phyloP scores from a whole-genome alignment of 2,329 filamentous ascomycete species.

The Pseudogymnoascus sp. region DNA sequence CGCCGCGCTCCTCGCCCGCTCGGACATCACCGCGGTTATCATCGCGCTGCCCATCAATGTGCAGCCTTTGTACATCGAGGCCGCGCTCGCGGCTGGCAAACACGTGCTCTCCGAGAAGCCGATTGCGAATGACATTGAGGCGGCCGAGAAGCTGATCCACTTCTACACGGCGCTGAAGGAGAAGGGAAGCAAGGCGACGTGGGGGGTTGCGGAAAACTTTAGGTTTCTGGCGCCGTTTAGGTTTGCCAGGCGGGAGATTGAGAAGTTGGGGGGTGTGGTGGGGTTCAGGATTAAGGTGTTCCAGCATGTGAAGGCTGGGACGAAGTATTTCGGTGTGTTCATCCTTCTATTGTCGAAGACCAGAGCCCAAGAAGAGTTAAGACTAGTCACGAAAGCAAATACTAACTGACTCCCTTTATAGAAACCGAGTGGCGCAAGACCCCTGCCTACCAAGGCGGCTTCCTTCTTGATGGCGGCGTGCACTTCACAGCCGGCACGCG shows the following conservation, averaged over 20 bases:
- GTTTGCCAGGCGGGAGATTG: conserved; percentile 42
- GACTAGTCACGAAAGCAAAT: background rate
- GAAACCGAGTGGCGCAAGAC: conserved; percentile 56
- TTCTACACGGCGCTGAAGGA: conserved; percentile 34
- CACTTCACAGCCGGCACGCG: conserved; percentile 60
- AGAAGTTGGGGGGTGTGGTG: conserved; percentile 45
- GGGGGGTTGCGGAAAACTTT: conserved; percentile 66
- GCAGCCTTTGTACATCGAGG: conserved; percentile 42
- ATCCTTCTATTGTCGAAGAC: background rate
- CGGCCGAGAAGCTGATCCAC: conserved; percentile 40
- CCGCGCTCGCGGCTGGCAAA: conserved; percentile 42
- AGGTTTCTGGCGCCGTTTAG: conserved; percentile 51
- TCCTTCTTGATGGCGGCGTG: conserved; percentile 68
- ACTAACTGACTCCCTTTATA: conserved; percentile 14
- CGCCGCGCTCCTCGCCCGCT: conserved; percentile 26
- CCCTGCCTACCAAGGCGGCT: conserved; percentile 66
- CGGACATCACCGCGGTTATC: conserved; percentile 29
- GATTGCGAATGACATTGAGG: conserved; percentile 40
- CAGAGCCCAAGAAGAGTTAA: background rate
- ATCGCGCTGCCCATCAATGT: conserved; percentile 41
- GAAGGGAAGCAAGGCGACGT: conserved; percentile 32
- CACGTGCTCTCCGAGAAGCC: conserved; percentile 50
- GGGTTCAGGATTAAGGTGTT: conserved; percentile 44
- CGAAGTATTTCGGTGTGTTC: conserved; percentile 37
- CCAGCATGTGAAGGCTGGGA: conserved; percentile 36